Evolutionary conservation across 148 eudicot genomes (phyloP), one percentile per base, ranked within the genome.

Genomic region (Salicornia ramosissima): DNA sequence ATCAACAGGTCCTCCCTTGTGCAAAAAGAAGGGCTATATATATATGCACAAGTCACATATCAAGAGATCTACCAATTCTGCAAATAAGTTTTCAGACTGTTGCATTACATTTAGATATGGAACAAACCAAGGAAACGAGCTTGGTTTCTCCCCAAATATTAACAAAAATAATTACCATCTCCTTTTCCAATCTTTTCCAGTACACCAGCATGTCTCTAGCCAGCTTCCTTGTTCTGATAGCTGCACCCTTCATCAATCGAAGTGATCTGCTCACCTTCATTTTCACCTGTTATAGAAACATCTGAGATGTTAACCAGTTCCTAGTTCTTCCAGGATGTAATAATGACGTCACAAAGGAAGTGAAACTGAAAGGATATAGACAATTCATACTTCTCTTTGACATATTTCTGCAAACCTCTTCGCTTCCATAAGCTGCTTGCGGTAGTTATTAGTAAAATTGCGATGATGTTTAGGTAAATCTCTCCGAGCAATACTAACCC

Each of bases 111-210:
- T 30, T 18, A 21, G 18, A 59, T 31, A 59, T 46, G 59, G 31
- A 9, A 1, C 11, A 70, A 59, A 70, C 21, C 51, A 29, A 58
- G 61, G 55, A 7, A 19, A 60, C 36, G 15, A 59, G 46, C 42
- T 71, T 25, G 16, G n/a, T 30, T 30, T 18, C 31, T 13, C 5
- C 7, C 2, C 18, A 59, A 12, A 11, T 60, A n/a, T 34, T 19
- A 21, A 50, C 67, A 66, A 68, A 33, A 68, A 42, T 12, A 46
- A 57, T 56, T 90, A 94, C 98, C 98, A 90, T 94, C 86, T 94
- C 98, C 71, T 90, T 94, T 73, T 94, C 98, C 67, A 86, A 80
- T 86, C 88, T 83, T 83, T 94, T 94, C 98, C 98, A 94, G 69
- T 88, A 90, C 43, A 90, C 83, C 81, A 94, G 71, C 96, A 94